A percentile compares a stretch with the other conserved stretches of the same genome.
Evolutionary conservation across 1,284 basidiomycete species (phyloP).

Genomic region (Ceratobasidium sp.): DNA sequence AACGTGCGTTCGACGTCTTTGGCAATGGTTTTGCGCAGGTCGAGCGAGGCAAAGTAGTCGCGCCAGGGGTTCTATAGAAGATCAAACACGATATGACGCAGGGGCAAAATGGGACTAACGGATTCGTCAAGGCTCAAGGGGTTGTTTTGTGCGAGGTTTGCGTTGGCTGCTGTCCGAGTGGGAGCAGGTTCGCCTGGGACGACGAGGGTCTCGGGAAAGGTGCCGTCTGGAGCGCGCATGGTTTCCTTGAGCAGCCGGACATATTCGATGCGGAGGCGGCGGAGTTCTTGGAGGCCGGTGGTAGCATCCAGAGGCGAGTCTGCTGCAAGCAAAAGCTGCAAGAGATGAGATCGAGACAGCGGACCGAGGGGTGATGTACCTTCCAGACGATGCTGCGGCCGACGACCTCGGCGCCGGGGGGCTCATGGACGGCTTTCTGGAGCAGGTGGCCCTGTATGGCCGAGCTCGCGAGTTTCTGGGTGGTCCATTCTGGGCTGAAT

Average conservation of each 20-base stretch:
- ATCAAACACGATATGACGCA: conserved; percentile 38
- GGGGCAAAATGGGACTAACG: conserved; percentile 58
- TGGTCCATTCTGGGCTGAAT: conserved; percentile 65
- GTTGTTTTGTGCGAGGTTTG: conserved; percentile 78
- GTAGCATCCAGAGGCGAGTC: conserved; percentile 22
- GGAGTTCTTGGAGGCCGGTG: conserved; percentile 29
- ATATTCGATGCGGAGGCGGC: conserved; percentile 47
- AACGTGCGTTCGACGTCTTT: conserved; percentile 97
- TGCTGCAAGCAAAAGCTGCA: conserved; percentile 20
- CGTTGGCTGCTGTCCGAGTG: conserved; percentile 49
- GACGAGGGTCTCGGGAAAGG: conserved; percentile 72
- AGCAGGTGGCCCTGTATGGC: conserved; percentile 67
- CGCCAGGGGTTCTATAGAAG: conserved; percentile 85
- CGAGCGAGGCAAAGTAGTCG: conserved; percentile 87
- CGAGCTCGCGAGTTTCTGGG: conserved; percentile 72
- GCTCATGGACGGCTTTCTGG: conserved; percentile 55
- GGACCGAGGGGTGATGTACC: conserved; percentile 56
- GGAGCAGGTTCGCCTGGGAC: conserved; percentile 62
- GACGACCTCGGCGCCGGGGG: conserved; percentile 55
- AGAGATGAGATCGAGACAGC: not conserved
- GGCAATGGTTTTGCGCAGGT: conserved; percentile 84
- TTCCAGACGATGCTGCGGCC: conserved; percentile 84
- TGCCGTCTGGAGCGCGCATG: conserved; percentile 81
- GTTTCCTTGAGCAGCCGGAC: conserved; percentile 59
- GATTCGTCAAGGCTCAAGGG: conserved; percentile 86